These are phyloP conservation scores for Rhazya stricta DNA, from an alignment of 257 asterid species.

Conservation along the genomic window DNA sequence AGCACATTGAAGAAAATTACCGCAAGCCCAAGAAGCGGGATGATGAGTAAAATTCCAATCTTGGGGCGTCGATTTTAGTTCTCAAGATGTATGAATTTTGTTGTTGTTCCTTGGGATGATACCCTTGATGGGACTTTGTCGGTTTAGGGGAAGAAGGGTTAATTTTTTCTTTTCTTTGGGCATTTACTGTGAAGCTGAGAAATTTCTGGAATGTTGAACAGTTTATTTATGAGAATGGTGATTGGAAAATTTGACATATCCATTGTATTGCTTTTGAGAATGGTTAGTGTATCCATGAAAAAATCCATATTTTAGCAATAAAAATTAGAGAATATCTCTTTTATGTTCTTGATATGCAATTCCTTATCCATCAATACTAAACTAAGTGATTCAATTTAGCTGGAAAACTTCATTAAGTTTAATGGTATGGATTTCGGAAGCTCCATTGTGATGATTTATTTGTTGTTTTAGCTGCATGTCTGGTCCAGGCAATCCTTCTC, in stretches of 20 bases:
- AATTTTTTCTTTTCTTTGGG: not conserved
- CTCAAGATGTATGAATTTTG: slow-evolving; percentile 15
- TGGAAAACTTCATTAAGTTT: not conserved
- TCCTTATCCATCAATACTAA: not conserved
- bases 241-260: not conserved
- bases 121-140: slow-evolving; percentile 1
- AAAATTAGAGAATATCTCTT: not conserved
- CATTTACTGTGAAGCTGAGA: not conserved
- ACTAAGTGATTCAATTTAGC: not conserved
- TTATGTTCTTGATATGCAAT: not conserved
- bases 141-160: not conserved
- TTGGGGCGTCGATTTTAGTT: not conserved
- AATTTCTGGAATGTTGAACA: not conserved
- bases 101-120: not conserved
- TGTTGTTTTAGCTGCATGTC: not conserved
- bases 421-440: not conserved
- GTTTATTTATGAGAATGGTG: not conserved
- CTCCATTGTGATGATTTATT: not conserved
- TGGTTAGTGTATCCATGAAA: not conserved
- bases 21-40: slow-evolving; percentile 66
- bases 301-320: not conserved
- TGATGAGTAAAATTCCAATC: slow-evolving; percentile 18
- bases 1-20: slow-evolving; percentile 63
- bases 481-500: not conserved
- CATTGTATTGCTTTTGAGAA: not conserved